These are phyloP conservation scores for Sarcocystis neurona DNA, from an alignment of 169 alveolate genomes.

Conservation along the genomic window DNA sequence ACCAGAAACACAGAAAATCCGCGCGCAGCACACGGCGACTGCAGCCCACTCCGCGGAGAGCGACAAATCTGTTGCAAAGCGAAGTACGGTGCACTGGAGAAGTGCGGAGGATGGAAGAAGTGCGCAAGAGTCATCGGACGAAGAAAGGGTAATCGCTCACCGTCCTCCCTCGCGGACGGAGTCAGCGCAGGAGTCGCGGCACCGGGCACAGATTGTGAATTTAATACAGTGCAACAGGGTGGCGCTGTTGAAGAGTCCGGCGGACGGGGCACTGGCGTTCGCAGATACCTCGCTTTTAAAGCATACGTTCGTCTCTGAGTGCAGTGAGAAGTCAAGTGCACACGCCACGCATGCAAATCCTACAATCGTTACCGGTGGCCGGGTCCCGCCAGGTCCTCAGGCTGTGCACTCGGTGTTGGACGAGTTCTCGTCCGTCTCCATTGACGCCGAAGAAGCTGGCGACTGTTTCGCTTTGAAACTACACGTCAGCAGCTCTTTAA, in stretches of 20 bases:
- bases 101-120: background rate
- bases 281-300: constrained; percentile 25
- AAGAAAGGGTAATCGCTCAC: background rate
- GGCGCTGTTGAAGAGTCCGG: constrained; percentile 53
- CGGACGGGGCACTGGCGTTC: constrained; percentile 58
- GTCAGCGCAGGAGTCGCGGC: constrained; percentile 12
- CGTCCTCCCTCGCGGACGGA: background rate
- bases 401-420: background rate
- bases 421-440: constrained; percentile 9
- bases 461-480: no score
- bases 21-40: background rate
- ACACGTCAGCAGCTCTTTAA: no score
- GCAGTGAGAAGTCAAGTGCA: background rate
- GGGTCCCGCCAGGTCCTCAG: background rate
- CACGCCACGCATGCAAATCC: background rate
- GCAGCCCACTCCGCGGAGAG: background rate
- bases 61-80: background rate
- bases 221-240: constrained; percentile 50
- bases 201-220: constrained; percentile 61
- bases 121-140: background rate
- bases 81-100: background rate
- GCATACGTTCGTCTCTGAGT: background rate
- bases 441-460: constrained; percentile 27
- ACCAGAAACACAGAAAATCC: background rate
- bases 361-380: background rate